phyloP scores from a whole-genome alignment of 139 green algal species.

The Picocystis salinarum region DNA sequence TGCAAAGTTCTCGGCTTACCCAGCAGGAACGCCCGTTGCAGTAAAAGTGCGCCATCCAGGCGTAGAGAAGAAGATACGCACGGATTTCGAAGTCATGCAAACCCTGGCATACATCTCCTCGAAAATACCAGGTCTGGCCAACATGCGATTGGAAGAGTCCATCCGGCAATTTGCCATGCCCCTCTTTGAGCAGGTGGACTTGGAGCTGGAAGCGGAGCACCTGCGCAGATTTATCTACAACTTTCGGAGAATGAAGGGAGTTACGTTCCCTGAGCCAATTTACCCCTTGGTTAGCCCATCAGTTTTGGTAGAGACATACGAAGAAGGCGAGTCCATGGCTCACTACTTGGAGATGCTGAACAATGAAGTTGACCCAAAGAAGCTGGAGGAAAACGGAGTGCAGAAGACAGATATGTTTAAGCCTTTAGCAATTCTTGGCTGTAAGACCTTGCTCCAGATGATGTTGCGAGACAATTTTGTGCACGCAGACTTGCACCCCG shows the following conservation, averaged over 20 bases:
- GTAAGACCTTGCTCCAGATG: slow-evolving; percentile 35
- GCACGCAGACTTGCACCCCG: slow-evolving; percentile 73
- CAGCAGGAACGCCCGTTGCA: background rate
- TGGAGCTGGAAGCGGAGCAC: slow-evolving; percentile 67
- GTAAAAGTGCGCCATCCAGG: slow-evolving; percentile 61
- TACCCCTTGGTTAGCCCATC: slow-evolving; percentile 68
- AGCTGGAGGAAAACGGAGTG: background rate
- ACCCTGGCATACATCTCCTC: slow-evolving; percentile 25
- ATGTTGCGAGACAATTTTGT: slow-evolving; percentile 87
- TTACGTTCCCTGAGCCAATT: slow-evolving; percentile 37
- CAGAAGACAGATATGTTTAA: slow-evolving; percentile 7
- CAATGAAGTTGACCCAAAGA: slow-evolving; percentile 1
- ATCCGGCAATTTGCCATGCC: slow-evolving; percentile 74
- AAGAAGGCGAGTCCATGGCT: slow-evolving; percentile 54
- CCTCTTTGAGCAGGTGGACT: slow-evolving; percentile 68
- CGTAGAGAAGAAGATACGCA: slow-evolving; percentile 49
- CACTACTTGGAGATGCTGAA: slow-evolving; percentile 71
- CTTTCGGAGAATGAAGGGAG: slow-evolving; percentile 54
- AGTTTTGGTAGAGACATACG: slow-evolving; percentile 86
- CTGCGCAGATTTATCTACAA: slow-evolving; percentile 87
- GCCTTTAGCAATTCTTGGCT: slow-evolving; percentile 16
- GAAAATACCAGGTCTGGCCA: slow-evolving; percentile 31
- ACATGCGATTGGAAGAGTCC: slow-evolving; percentile 66
- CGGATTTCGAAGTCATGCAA: slow-evolving; percentile 76
- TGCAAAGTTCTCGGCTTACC: slow-evolving; percentile 38